Evolutionary conservation across 2,329 filamentous ascomycete species (phyloP), one percentile per base, ranked within the genome.

Genomic region (Keithomyces neogunnii): DNA sequence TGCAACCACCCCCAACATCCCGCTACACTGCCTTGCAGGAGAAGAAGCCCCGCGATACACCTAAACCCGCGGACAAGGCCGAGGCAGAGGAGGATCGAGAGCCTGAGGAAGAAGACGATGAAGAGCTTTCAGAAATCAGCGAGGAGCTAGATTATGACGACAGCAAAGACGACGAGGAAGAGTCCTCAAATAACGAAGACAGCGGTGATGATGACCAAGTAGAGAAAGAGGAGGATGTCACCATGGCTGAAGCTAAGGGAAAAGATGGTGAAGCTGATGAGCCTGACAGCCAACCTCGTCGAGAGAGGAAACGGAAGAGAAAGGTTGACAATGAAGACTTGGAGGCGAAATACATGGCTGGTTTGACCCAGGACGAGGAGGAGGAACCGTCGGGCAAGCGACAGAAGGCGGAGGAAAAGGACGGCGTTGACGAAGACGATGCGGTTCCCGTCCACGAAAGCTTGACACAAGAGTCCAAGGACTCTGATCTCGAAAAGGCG

Each of bases 401-500:
- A 44, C 75, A 73, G 48, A 84, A 78, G 56, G 64, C 63, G 4
- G 66, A 66, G 5, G 45, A 50, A 3, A 45, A 53, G 9, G 48
- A 65, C 9, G 75, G 64, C 9, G 65, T 65, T 3, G 64, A 70
- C 3, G 70, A 72, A 11, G 71, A 74, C 28, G 70, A 71, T 7
- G 69, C 68, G 5, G 57, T 69, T 7, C 73, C 76, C 3, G 69
- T 79, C 40, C 82, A 86, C 59, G 83, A 84, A 62, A 81, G 76
- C 51, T 72, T 80, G 39, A 67, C 65, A 57, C 74, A 70, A 50
- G 69, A 70, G 65, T 77, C 72, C 69, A 82, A 76, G 67, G 88
- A 95, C 57, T 61, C 95, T 2, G 50, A 54, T 29, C 28, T 54
- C 5, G 88, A 95, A 52, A 96, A 95, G 72, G 88, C 92, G 7